Evolutionary conservation across 257 asterid genomes (phyloP).

Genomic region (Cinchona pubescens): DNA sequence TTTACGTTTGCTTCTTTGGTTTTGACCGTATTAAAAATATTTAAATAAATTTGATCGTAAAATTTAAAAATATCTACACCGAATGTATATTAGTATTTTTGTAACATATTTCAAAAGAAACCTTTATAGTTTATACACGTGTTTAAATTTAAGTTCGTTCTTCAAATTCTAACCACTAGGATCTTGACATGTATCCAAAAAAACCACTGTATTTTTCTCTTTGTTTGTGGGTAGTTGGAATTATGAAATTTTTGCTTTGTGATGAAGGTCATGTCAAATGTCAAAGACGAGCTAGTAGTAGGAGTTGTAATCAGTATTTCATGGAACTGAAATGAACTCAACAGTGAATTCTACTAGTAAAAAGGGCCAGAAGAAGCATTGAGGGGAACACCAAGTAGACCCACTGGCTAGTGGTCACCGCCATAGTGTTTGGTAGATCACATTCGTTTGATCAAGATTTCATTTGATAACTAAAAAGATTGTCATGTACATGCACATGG

Average conservation of each 20-base stretch:
- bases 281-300: not conserved
- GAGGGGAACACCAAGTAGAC: not conserved
- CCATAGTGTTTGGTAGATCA: not conserved
- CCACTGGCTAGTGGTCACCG: not conserved
- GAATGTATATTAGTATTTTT: no score
- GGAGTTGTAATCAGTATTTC: not conserved
- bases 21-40: no score
- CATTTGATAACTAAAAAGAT: no score
- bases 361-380: not conserved
- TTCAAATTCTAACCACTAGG: not conserved
- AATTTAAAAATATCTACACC: no score
- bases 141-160: not conserved
- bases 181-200: not conserved
- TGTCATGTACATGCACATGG: no score
- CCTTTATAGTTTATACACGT: no score
- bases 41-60: no score
- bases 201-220: not conserved
- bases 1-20: conserved; percentile 6
- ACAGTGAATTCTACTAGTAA: not conserved
- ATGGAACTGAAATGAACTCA: not conserved
- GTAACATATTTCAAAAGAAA: not conserved
- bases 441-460: not conserved
- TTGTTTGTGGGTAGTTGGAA: not conserved
- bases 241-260: not conserved
- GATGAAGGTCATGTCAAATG: conserved; percentile 6